Evolutionary conservation across 139 green algal genomes (phyloP).

Genomic region (Ulvella scutata): DNA sequence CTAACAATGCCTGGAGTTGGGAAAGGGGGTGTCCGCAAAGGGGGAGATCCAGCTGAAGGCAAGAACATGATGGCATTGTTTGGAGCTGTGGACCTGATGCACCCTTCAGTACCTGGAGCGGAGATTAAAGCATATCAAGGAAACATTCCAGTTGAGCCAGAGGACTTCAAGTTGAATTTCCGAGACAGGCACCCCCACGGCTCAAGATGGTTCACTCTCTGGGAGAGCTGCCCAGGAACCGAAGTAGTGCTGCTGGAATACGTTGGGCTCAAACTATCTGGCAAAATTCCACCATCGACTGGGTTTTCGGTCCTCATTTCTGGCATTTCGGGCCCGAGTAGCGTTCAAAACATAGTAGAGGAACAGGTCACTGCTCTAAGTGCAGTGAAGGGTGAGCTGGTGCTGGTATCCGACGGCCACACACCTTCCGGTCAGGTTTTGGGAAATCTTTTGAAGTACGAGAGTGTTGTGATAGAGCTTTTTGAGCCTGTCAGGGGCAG

Average conservation of each 20-base stretch:
- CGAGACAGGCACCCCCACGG: not conserved
- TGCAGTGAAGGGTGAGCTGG: not conserved
- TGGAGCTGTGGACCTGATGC: not conserved
- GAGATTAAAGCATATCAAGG: not conserved
- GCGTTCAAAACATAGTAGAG: not conserved
- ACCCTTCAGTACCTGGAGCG: not conserved
- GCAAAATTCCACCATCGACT: not conserved
- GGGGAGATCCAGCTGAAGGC: not conserved
- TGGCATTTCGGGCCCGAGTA: not conserved
- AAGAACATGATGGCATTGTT: not conserved
- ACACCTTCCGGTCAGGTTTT: not conserved
- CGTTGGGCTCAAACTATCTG: not conserved
- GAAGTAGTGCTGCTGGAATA: not conserved
- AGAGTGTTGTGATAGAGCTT: not conserved
- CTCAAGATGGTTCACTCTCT: not conserved
- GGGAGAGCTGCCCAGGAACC: not conserved
- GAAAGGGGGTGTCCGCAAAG: not conserved
- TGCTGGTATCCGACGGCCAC: not conserved
- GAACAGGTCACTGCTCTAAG: not conserved
- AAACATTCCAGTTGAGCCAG: not conserved
- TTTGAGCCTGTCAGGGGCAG: not conserved
- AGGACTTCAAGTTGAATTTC: slow-evolving; percentile 1
- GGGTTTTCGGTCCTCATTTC: slow-evolving; percentile 1
- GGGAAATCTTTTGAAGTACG: not conserved
- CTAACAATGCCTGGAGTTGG: not conserved